phyloP scores from a whole-genome alignment of 2,329 filamentous ascomycete genomes.

The Moelleriella libera region DNA sequence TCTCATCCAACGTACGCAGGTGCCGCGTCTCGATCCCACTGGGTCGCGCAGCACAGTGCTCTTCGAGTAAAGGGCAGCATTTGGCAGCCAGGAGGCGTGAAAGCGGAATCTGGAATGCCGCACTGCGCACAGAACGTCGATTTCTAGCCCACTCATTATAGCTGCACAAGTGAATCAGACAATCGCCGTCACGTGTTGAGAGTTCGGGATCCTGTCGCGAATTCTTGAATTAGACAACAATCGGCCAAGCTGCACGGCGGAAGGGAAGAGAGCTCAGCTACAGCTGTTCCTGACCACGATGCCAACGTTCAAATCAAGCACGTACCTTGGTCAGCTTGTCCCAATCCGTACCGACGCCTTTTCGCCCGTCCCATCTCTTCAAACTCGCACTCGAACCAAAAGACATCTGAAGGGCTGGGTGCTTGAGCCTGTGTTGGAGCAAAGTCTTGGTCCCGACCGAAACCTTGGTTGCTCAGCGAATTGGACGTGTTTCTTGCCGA shows the following conservation, averaged over 20 bases:
- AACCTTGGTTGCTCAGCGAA: no score
- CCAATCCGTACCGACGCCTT: slow-evolving; percentile 4
- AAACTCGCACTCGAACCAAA: neutral
- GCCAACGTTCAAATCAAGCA: no score
- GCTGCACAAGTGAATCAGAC: slow-evolving; percentile 52
- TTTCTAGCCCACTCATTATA: slow-evolving; percentile 14
- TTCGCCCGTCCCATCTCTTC: slow-evolving; percentile 6
- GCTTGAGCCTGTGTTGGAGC: neutral
- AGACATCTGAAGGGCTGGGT: neutral
- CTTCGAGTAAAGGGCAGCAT: slow-evolving; percentile 46
- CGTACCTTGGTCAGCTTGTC: slow-evolving; percentile 4
- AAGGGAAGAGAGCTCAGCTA: no score
- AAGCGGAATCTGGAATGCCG: slow-evolving; percentile 53
- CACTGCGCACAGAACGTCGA: slow-evolving; percentile 44
- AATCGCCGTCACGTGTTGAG: slow-evolving; percentile 55
- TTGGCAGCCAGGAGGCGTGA: slow-evolving; percentile 38
- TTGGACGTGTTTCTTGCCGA: no score
- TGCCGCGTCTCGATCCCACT: slow-evolving; percentile 14
- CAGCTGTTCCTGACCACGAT: no score
- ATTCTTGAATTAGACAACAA: neutral
- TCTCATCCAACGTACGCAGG: slow-evolving; percentile 12
- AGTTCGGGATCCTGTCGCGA: slow-evolving; percentile 51
- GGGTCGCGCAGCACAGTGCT: slow-evolving; percentile 22
- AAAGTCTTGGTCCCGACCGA: no score
- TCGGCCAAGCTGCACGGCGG: neutral